Evolutionary conservation across 305 asterid species (phyloP).

Genomic region (Withania somnifera): DNA sequence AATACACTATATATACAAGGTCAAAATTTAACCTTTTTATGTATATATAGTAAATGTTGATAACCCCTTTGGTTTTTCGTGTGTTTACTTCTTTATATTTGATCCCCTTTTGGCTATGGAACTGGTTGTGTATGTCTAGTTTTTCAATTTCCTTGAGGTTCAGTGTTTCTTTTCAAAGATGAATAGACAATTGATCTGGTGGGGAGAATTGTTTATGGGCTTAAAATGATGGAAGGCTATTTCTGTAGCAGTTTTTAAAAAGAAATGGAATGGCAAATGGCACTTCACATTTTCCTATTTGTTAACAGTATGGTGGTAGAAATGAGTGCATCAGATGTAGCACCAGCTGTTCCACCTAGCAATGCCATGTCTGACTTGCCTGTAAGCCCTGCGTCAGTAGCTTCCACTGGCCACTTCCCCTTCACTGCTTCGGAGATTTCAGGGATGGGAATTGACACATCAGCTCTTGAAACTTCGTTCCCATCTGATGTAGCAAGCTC

Average conservation of each 20-base stretch:
- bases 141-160: background rate
- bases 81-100: too few relatives aligned
- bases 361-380: constrained; percentile 73
- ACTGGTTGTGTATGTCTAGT: background rate
- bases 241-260: background rate
- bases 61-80: background rate
- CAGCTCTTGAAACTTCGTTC: constrained; percentile 77
- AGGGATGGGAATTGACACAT: constrained; percentile 73
- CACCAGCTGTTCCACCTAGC: constrained; percentile 56
- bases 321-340: constrained; percentile 36
- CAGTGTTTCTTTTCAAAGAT: background rate
- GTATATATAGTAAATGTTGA: background rate
- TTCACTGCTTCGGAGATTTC: constrained; percentile 79
- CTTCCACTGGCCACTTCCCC: constrained; percentile 84
- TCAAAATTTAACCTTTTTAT: too few relatives aligned
- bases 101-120: background rate
- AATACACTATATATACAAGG: background rate
- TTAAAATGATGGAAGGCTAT: background rate
- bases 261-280: background rate
- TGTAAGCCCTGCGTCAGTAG: constrained; percentile 87
- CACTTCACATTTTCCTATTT: background rate
- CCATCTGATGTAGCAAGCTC: constrained; percentile 81
- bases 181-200: background rate
- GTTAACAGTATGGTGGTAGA: constrained; percentile 54
- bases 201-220: background rate